A percentile compares a stretch with the other conserved stretches of the same genome.
Evolutionary conservation across 2,329 filamentous ascomycete species (phyloP).

Genomic region (Ophiobolus disseminans): DNA sequence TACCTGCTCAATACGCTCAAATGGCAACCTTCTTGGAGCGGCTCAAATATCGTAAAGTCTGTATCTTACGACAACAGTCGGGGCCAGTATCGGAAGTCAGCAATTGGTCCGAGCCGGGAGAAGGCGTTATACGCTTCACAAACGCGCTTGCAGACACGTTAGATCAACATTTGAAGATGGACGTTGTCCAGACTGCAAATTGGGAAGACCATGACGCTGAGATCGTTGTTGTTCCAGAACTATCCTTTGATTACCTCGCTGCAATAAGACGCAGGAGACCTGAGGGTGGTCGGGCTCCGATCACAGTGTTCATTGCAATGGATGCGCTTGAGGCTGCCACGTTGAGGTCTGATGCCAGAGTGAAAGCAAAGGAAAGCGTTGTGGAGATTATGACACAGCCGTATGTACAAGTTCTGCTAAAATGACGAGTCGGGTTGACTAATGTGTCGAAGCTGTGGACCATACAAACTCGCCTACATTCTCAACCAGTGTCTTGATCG

Average conservation of each 20-base stretch:
- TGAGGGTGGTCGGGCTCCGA: constrained; percentile 18
- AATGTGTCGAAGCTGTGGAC: constrained; percentile 33
- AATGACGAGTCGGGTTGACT: not conserved
- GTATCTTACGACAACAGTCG: constrained; percentile 29
- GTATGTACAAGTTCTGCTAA: constrained; percentile 19
- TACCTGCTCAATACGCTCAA: constrained; percentile 11
- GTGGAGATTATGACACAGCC: constrained; percentile 47
- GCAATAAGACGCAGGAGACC: constrained; percentile 25
- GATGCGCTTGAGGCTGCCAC: constrained; percentile 43
- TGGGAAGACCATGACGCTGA: constrained; percentile 34
- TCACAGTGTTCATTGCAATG: constrained; percentile 42
- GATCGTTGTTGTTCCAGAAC: constrained; percentile 43
- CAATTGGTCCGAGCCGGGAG: constrained; percentile 11
- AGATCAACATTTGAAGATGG: constrained; percentile 33
- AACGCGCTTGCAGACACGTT: constrained; percentile 29
- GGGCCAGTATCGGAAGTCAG: not conserved
- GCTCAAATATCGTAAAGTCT: constrained; percentile 30
- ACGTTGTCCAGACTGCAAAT: constrained; percentile 31
- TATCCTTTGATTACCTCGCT: constrained; percentile 40
- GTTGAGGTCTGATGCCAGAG: constrained; percentile 41
- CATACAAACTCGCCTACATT: constrained; percentile 40
- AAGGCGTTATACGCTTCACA: constrained; percentile 30
- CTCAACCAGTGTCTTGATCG: constrained; percentile 40
- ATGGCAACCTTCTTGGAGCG: constrained; percentile 26
- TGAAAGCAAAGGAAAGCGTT: constrained; percentile 35